Conservation (phyloP, 805 yeast species). For the Suhomyces canberraensis region DNA sequence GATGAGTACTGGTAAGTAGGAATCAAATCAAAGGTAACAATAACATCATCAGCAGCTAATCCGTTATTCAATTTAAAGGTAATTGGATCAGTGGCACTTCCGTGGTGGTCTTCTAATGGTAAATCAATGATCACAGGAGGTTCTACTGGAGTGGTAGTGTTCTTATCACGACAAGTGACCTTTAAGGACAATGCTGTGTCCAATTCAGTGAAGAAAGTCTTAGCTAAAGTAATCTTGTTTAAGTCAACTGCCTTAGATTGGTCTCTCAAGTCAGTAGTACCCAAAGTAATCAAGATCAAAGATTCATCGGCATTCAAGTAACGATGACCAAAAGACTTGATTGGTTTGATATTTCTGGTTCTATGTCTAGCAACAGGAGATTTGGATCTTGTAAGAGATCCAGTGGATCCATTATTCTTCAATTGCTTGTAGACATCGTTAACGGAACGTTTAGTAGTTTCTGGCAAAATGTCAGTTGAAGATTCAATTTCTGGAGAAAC, state of each 20-base stretch:
- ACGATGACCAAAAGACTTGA: constrained; percentile 84
- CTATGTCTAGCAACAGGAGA: constrained; percentile 15
- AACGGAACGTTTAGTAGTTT: constrained; percentile 27
- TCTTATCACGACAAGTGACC: constrained; percentile 41
- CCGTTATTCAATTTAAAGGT: constrained; percentile 57
- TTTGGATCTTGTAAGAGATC: constrained; percentile 15
- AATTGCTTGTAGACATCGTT: constrained; percentile 40
- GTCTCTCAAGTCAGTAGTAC: constrained; percentile 76
- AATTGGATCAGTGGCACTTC: constrained; percentile 69
- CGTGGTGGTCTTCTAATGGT: constrained; percentile 77
- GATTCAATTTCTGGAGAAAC: constrained; percentile 10
- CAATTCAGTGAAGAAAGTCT: constrained; percentile 74
- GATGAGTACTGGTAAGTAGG: constrained; percentile 70
- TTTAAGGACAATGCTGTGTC: constrained; percentile 84
- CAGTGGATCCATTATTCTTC: constrained; percentile 23
- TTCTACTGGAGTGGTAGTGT: constrained; percentile 33
- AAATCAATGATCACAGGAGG: constrained; percentile 68
- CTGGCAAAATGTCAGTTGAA: constrained; percentile 38
- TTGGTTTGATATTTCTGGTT: constrained; percentile 42
- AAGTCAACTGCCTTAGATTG: constrained; percentile 58
- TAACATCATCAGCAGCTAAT: constrained; percentile 48
- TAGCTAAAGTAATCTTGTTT: constrained; percentile 70
- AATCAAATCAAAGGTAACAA: constrained; percentile 77
- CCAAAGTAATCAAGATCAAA: constrained; percentile 76
- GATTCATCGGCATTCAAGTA: constrained; percentile 63